Evolutionary conservation across 176 grass and related monocot species (phyloP).

Genomic region (Cenchrus fungigraminus): DNA sequence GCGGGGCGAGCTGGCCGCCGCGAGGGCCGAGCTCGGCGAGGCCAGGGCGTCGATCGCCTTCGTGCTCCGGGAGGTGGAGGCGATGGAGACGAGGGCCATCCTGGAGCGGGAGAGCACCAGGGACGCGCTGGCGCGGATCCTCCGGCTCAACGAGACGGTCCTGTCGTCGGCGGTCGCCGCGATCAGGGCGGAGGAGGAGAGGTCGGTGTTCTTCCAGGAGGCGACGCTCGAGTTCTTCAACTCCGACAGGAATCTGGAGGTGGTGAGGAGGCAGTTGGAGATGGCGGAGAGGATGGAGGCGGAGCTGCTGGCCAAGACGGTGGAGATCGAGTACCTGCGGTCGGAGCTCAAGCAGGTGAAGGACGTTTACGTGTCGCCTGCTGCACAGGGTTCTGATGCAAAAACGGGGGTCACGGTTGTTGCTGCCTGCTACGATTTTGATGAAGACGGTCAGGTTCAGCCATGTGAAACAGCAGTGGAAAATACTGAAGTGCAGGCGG

Average conservation of each 20-base stretch:
- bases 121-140: conserved; percentile 27
- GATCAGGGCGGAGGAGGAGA: conserved; percentile 55
- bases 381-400: neutral
- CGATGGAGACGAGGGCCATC: conserved; percentile 31
- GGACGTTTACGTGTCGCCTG: conserved; percentile 7
- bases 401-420: neutral
- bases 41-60: conserved; percentile 20
- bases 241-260: conserved; percentile 16
- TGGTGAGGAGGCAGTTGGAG: conserved; percentile 28
- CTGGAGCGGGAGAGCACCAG: conserved; percentile 31
- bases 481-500: neutral
- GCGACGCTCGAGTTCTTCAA: conserved; percentile 32
- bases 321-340: conserved; percentile 43
- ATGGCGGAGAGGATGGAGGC: conserved; percentile 36
- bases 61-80: conserved; percentile 37
- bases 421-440: neutral
- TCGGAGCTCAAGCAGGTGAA: conserved; percentile 39
- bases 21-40: conserved; percentile 26
- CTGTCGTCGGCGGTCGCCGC: conserved; percentile 38
- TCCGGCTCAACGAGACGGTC: conserved; percentile 41
- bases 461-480: neutral
- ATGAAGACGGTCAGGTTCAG: neutral
- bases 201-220: conserved; percentile 52
- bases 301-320: conserved; percentile 47
- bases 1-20: conserved; percentile 34